Evolutionary conservation across 2,329 filamentous ascomycete genomes (phyloP).

Genomic region (Trichophyton simii): DNA sequence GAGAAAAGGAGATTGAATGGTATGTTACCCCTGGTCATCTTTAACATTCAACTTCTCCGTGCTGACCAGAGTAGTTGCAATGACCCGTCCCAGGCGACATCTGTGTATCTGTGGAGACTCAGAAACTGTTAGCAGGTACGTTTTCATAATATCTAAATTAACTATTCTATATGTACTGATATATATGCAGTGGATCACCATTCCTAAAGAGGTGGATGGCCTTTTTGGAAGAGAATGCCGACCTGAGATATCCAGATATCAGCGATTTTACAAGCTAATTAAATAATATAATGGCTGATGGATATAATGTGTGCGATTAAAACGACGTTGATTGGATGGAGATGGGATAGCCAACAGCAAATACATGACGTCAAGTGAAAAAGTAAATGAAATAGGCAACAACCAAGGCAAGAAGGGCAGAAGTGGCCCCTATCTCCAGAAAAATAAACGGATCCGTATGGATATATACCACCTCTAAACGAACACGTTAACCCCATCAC

Average conservation of each 20-base stretch:
- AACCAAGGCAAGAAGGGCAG: not conserved
- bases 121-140: slow-evolving; percentile 79
- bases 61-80: slow-evolving; percentile 54
- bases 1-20: slow-evolving; percentile 89
- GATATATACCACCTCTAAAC: not conserved
- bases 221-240: slow-evolving; percentile 77
- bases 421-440: not conserved
- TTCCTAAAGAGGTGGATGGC: slow-evolving; percentile 89
- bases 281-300: not conserved
- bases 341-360: not conserved
- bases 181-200: slow-evolving; percentile 53
- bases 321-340: not conserved
- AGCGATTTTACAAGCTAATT: slow-evolving; percentile 22
- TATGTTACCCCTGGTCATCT: slow-evolving; percentile 33
- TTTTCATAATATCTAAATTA: slow-evolving; percentile 17
- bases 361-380: not conserved
- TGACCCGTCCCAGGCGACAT: slow-evolving; percentile 87
- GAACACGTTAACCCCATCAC: too few relatives aligned
- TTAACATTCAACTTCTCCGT: not conserved
- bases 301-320: not conserved
- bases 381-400: not conserved
- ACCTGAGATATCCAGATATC: slow-evolving; percentile 72
- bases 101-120: slow-evolving; percentile 87
- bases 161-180: slow-evolving; percentile 10
- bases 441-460: not conserved